Evolutionary conservation across 1,284 basidiomycete genomes (phyloP).

Genomic region (Pulveroboletus sp.): DNA sequence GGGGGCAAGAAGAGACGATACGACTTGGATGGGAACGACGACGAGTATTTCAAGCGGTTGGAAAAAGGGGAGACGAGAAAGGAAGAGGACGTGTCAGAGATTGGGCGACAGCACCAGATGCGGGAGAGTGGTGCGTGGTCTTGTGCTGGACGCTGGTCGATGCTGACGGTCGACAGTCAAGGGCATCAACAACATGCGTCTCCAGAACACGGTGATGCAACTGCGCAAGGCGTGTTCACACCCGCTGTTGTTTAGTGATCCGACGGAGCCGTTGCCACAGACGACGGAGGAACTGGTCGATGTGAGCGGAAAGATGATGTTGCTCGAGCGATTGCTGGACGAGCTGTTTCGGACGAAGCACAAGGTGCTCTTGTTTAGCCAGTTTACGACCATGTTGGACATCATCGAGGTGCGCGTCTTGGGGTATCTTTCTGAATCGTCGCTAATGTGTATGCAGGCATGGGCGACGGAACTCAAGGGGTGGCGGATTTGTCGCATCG

Average conservation of each 20-base stretch:
- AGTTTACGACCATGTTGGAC: constrained; percentile 96
- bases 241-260: constrained; percentile 90
- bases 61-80: constrained; percentile 49
- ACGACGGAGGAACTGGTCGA: constrained; percentile 71
- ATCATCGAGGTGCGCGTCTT: constrained; percentile 74
- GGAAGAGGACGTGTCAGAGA: constrained; percentile 44
- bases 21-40: constrained; percentile 53
- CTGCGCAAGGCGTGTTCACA: constrained; percentile 93
- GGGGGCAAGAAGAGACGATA: constrained; percentile 34
- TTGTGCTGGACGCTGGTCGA: background rate
- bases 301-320: constrained; percentile 95
- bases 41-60: constrained; percentile 68
- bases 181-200: constrained; percentile 86
- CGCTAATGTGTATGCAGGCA: constrained; percentile 53
- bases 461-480: constrained; percentile 85
- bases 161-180: constrained; percentile 52
- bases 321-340: constrained; percentile 85
- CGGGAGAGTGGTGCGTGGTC: constrained; percentile 55
- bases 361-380: constrained; percentile 92
- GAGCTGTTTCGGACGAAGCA: constrained; percentile 83
- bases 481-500: constrained; percentile 86
- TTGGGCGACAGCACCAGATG: constrained; percentile 55
- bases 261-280: constrained; percentile 55
- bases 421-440: background rate
- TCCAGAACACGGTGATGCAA: constrained; percentile 96